Conservation (phyloP, 306 rosid genomes). For the Cucumis hystrix region DNA sequence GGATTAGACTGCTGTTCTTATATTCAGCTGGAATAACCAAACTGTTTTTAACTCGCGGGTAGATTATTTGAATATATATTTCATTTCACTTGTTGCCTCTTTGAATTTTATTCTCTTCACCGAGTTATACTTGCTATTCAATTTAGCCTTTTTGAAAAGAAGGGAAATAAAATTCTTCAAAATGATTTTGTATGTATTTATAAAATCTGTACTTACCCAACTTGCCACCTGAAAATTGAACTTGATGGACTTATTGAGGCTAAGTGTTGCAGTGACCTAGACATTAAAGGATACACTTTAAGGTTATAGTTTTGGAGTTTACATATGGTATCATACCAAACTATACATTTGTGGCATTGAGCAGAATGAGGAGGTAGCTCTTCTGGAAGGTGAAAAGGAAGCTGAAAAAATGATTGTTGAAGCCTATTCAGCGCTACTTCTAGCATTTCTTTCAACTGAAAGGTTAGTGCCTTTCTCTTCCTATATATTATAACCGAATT, state of each 20-base stretch:
- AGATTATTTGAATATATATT: not conserved
- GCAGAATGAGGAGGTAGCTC: slow-evolving; percentile 73
- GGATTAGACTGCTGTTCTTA: not conserved
- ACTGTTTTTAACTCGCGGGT: not conserved
- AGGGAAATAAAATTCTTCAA: not conserved
- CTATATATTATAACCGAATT: not conserved
- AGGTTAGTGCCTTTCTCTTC: slow-evolving; percentile 16
- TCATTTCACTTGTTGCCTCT: not conserved
- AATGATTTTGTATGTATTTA: not conserved
- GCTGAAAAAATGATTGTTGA: slow-evolving; percentile 68
- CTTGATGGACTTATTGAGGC: not conserved
- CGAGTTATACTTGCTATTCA: not conserved
- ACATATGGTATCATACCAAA: not conserved
- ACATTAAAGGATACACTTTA: not conserved
- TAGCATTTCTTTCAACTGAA: slow-evolving; percentile 52
- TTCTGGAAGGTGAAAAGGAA: slow-evolving; percentile 86
- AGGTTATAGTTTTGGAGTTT: not conserved
- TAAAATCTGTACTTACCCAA: not conserved
- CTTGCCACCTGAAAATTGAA: not conserved
- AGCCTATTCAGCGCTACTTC: slow-evolving; percentile 44
- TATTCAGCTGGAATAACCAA: not conserved
- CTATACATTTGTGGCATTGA: slow-evolving; percentile 16
- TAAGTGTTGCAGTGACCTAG: not conserved
- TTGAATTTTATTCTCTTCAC: not conserved
- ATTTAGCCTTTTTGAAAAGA: not conserved